These are phyloP conservation scores for Bombardia bombarda DNA, from an alignment of 495 filamentous ascomycete genomes.

Conservation along the genomic window DNA sequence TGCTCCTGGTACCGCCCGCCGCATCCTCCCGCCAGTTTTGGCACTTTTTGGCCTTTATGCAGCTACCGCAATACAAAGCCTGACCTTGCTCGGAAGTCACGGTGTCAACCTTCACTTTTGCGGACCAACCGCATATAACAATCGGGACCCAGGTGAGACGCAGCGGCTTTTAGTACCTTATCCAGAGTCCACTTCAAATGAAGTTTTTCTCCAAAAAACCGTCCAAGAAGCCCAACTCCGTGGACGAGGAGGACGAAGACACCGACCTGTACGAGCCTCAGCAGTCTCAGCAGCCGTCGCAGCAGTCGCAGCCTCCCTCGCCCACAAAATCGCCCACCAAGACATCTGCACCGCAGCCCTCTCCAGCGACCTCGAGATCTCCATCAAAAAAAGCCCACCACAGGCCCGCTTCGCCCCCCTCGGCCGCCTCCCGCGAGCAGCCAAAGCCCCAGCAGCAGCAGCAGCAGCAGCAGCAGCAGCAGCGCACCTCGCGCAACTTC, in stretches of 20 bases:
- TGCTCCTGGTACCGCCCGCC: slow-evolving; percentile 14
- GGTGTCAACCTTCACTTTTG: slow-evolving; percentile 12
- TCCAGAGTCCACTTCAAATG: slow-evolving; percentile 32
- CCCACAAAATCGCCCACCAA: slow-evolving; percentile 9
- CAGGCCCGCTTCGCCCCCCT: slow-evolving; percentile 15
- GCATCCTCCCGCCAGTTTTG: slow-evolving; percentile 11
- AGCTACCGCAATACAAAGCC: slow-evolving; percentile 20
- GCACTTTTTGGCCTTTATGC: slow-evolving; percentile 16
- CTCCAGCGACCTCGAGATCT: slow-evolving; percentile 20
- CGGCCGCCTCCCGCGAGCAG: slow-evolving; percentile 11
- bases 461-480: slow-evolving; percentile 22
- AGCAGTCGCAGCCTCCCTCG: slow-evolving; percentile 15
- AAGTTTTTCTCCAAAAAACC: slow-evolving; percentile 47
- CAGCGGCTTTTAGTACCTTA: slow-evolving; percentile 7
- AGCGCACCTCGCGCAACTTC: slow-evolving; percentile 31
- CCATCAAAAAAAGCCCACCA: slow-evolving; percentile 24
- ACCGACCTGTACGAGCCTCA: slow-evolving; percentile 20
- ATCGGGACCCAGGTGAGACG: slow-evolving; percentile 13
- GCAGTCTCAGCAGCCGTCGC: slow-evolving; percentile 9
- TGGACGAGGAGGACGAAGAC: slow-evolving; percentile 39
- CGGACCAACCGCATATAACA: slow-evolving; percentile 19
- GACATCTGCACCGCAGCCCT: too few relatives aligned
- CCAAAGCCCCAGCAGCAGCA: slow-evolving; percentile 18
- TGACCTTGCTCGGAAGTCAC: slow-evolving; percentile 25
- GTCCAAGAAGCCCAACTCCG: slow-evolving; percentile 39